These are phyloP conservation scores for Cucumis hystrix DNA, from an alignment of 306 rosid genomes.

Conservation along the genomic window DNA sequence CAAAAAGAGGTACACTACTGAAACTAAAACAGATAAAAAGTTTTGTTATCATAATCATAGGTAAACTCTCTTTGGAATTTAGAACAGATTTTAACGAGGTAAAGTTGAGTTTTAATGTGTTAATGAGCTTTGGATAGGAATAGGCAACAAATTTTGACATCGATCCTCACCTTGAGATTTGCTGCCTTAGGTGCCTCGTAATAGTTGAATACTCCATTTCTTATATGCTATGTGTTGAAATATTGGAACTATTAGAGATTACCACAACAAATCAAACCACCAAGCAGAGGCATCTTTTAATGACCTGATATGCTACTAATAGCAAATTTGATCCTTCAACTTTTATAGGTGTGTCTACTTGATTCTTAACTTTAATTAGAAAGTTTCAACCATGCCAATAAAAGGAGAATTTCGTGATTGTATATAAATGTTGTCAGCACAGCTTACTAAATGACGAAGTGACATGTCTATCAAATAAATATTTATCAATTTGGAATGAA, in stretches of 20 bases:
- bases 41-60: background rate
- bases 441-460: background rate
- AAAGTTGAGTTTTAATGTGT: background rate
- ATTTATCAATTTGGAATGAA: background rate
- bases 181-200: background rate
- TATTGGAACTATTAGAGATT: background rate
- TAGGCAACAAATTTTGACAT: background rate
- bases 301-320: background rate
- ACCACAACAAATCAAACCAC: background rate
- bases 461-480: background rate
- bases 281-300: background rate
- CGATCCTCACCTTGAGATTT: background rate
- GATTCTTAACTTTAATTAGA: background rate
- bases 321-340: background rate
- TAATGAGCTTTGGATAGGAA: background rate
- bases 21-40: background rate
- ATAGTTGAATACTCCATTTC: constrained; percentile 1
- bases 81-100: background rate
- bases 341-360: too few species aligned
- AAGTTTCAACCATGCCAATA: background rate
- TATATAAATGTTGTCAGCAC: background rate
- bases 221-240: constrained; percentile 1
- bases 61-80: background rate
- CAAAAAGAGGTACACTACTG: background rate
- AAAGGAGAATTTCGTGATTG: background rate